These are phyloP conservation scores for Naematelia encephala DNA, from an alignment of 768 basidiomycete species.

Conservation along the genomic window DNA sequence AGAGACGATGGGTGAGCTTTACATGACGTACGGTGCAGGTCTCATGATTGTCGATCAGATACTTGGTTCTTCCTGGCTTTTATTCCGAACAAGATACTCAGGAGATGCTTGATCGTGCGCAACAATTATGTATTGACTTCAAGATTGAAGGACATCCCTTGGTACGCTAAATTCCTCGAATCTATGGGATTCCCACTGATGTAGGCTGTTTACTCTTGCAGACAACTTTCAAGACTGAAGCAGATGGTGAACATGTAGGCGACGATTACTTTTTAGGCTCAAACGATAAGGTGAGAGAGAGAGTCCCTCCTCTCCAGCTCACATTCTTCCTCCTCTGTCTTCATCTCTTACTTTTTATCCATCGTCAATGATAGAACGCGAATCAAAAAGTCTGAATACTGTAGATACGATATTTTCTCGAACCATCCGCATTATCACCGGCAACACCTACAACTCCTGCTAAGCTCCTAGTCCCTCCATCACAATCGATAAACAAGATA, in stretches of 20 bases:
- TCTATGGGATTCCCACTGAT: neutral
- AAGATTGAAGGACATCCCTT: conserved; percentile 72
- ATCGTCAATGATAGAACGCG: neutral
- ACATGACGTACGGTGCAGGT: neutral
- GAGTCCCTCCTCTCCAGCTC: neutral
- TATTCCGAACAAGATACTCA: conserved; percentile 60
- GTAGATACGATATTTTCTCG: conserved; percentile 83
- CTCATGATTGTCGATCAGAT: conserved; percentile 56
- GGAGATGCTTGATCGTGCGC: conserved; percentile 66
- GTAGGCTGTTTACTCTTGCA: conserved; percentile 9
- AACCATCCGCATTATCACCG: conserved; percentile 73
- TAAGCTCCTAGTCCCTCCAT: conserved; percentile 60
- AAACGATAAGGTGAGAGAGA: conserved; percentile 65
- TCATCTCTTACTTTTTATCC: neutral
- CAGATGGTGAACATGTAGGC: conserved; percentile 55
- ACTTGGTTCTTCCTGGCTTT: conserved; percentile 74
- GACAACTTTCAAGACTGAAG: conserved; percentile 85
- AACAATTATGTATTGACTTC: conserved; percentile 74
- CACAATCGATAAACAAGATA: conserved; percentile 84
- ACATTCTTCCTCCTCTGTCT: neutral
- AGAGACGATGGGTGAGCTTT: conserved; percentile 27
- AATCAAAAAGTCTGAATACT: neutral
- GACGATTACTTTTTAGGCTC: conserved; percentile 90
- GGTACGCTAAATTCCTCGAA: conserved; percentile 53
- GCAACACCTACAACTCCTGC: conserved; percentile 56